Evolutionary conservation across 257 asterid genomes (phyloP).

Genomic region (Anisodus tanguticus): DNA sequence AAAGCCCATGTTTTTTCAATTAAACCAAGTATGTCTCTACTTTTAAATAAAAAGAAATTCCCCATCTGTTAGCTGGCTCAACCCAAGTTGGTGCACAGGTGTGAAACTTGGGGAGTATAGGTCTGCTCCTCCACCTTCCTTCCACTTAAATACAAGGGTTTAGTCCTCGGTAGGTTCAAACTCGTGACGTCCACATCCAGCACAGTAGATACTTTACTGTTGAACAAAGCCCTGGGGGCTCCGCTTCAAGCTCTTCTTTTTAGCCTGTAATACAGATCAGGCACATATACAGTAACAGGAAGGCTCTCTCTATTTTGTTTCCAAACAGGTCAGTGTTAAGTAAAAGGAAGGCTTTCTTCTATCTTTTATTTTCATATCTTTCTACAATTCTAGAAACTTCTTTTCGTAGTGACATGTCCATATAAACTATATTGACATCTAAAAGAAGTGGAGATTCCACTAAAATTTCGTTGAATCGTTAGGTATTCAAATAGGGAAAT

Average conservation of each 20-base stretch:
- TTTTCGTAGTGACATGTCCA: neutral
- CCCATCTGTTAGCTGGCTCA: neutral
- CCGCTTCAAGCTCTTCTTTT: neutral
- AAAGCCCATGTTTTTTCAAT: neutral
- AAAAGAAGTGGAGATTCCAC: neutral
- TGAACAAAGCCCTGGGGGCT: no score
- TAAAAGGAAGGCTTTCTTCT: neutral
- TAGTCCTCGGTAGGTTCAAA: no score
- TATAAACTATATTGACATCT: neutral
- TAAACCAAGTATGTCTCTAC: neutral
- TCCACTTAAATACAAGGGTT: no score
- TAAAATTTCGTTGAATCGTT: neutral
- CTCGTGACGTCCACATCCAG: no score
- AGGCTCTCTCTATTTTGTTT: neutral
- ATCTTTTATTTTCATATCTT: neutral
- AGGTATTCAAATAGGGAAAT: neutral
- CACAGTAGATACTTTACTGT: no score
- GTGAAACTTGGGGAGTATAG: no score
- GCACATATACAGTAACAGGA: neutral
- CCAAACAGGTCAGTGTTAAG: no score
- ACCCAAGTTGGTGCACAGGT: neutral
- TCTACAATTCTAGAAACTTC: neutral
- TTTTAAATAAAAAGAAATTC: no score
- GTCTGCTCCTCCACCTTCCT: no score
- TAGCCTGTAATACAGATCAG: neutral